Evolutionary conservation across 129 eudicot genomes (phyloP).

Genomic region (Centaurea solstitialis): DNA sequence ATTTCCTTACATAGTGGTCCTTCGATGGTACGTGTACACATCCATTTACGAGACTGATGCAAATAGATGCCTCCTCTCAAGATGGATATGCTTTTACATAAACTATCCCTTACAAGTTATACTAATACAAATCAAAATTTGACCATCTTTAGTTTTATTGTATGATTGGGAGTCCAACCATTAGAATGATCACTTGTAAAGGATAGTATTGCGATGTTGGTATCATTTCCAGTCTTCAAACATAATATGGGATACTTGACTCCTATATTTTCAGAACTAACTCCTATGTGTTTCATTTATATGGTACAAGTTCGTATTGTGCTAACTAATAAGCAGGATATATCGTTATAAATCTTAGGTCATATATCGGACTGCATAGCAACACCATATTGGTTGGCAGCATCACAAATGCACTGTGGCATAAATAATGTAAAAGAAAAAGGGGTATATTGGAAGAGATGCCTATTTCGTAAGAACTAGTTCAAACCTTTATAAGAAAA

Average conservation of each 20-base stretch:
- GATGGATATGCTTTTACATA: background rate
- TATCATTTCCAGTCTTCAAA: background rate
- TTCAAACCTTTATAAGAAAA: background rate
- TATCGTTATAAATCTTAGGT: background rate
- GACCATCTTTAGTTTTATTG: background rate
- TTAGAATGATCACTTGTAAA: background rate
- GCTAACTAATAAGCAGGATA: background rate
- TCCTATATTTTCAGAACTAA: background rate
- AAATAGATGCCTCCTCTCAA: background rate
- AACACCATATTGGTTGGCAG: background rate
- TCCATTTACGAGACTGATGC: background rate
- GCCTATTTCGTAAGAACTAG: background rate
- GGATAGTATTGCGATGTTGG: background rate
- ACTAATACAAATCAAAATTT: too few relatives aligned
- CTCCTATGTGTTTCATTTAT: background rate
- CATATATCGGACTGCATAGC: background rate
- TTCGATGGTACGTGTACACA: background rate
- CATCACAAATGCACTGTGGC: background rate
- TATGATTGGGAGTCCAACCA: background rate
- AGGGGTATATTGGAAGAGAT: background rate
- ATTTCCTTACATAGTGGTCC: background rate
- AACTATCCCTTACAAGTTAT: background rate
- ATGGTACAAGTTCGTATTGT: background rate
- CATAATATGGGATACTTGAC: background rate
- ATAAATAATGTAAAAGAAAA: background rate